These are phyloP conservation scores for Elsinoe arachidis DNA, from an alignment of 2,329 filamentous ascomycete species.

Conservation along the genomic window DNA sequence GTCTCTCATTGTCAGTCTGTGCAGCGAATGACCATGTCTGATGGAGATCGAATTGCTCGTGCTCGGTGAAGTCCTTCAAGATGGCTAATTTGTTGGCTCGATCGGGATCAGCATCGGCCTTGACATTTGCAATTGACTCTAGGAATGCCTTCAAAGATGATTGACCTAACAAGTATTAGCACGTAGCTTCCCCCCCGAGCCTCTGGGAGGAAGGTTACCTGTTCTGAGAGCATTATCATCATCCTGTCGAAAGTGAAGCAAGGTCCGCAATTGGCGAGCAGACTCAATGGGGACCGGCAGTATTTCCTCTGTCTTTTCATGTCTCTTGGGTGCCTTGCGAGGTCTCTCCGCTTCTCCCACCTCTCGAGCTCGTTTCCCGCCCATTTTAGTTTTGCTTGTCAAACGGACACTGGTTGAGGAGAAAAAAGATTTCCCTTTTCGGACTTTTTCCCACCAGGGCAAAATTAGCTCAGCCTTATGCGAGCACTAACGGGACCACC, in stretches of 20 bases:
- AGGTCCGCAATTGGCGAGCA: conserved; percentile 57
- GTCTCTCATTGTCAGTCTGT: conserved; percentile 67
- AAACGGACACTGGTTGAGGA: neutral
- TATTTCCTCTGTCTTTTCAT: conserved; percentile 21
- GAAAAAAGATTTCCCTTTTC: neutral
- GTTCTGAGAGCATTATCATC: conserved; percentile 54
- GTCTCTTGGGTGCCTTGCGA: conserved; percentile 24
- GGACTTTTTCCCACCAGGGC: neutral
- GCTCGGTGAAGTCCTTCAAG: conserved; percentile 60
- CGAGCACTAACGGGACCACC: conserved; percentile 4
- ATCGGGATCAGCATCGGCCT: conserved; percentile 42
- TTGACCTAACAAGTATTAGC: neutral
- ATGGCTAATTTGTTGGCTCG: conserved; percentile 46
- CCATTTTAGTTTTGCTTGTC: neutral
- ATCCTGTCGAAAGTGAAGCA: conserved; percentile 65
- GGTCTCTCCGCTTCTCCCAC: conserved; percentile 19
- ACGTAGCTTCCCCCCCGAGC: neutral
- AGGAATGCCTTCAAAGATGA: conserved; percentile 62
- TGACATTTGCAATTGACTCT: conserved; percentile 51
- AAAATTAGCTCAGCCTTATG: conserved; percentile 4
- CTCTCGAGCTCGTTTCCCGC: conserved; percentile 7
- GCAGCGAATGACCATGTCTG: conserved; percentile 81
- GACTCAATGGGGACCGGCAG: conserved; percentile 53
- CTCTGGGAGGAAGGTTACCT: conserved; percentile 35
- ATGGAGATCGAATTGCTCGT: conserved; percentile 70